Conservation (phyloP, 23 red algal species). For the Gracilaria domingensis region DNA sequence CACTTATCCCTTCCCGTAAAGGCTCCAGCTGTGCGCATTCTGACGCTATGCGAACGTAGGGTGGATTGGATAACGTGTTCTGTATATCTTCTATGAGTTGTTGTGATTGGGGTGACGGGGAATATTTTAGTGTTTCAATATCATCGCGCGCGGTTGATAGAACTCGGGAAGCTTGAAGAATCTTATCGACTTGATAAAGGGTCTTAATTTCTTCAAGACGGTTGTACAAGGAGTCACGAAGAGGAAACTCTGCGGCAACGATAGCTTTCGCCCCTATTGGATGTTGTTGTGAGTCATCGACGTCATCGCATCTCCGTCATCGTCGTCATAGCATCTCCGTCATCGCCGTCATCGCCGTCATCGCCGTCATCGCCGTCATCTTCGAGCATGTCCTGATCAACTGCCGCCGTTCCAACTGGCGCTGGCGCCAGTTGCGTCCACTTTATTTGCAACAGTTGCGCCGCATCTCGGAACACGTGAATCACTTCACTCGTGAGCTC, state of each 20-base stretch:
- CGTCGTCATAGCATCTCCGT: too few relatives aligned
- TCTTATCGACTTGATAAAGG: slow-evolving; percentile 14
- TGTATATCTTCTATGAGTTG: slow-evolving; percentile 2
- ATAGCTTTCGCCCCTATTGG: background rate
- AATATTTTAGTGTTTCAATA: slow-evolving; percentile 7
- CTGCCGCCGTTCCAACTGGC: too few relatives aligned
- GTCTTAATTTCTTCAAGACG: slow-evolving; percentile 12
- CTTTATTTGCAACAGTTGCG: too few relatives aligned
- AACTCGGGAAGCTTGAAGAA: slow-evolving; percentile 17
- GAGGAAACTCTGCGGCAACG: background rate
- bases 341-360: too few relatives aligned
- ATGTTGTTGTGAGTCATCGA: too few relatives aligned
- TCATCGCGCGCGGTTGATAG: background rate
- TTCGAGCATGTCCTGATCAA: too few relatives aligned
- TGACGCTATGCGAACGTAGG: slow-evolving; percentile 6
- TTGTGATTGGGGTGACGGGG: background rate
- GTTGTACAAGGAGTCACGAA: background rate
- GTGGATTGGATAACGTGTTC: slow-evolving; percentile 12
- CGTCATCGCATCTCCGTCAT: too few relatives aligned
- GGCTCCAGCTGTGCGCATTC: slow-evolving; percentile 3
- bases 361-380: too few relatives aligned
- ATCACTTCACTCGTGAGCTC: too few relatives aligned
- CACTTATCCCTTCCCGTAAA: slow-evolving; percentile 2
- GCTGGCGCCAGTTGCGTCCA: too few relatives aligned
- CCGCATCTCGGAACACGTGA: too few relatives aligned